Conservation (phyloP, 1,284 basidiomycete genomes). For the Ustilago hordei region DNA sequence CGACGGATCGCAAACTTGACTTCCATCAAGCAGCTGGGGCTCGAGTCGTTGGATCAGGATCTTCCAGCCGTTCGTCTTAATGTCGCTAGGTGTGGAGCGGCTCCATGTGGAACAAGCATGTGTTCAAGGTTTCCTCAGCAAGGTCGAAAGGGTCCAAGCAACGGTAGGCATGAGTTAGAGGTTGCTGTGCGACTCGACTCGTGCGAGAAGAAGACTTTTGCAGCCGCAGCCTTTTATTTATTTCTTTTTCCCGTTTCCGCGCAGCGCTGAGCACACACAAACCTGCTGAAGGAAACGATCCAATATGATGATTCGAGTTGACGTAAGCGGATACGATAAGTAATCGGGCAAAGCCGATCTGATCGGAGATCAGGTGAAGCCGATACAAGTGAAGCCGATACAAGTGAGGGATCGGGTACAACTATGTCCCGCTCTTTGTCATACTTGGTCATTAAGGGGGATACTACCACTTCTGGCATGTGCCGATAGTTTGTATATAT, state of each 20-base stretch:
- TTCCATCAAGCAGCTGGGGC: background rate
- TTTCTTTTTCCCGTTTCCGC: background rate
- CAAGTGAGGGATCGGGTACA: no score
- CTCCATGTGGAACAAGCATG: background rate
- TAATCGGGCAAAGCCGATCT: no score
- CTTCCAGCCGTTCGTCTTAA: background rate
- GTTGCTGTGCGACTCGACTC: constrained; percentile 7
- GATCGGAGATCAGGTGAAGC: no score
- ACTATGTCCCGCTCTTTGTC: no score
- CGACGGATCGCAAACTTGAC: background rate
- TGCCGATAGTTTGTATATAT: no score
- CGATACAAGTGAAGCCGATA: no score
- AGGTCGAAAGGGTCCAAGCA: constrained; percentile 12
- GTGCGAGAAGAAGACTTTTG: constrained; percentile 18
- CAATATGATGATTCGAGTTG: no score
- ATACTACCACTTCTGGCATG: no score
- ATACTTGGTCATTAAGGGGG: no score
- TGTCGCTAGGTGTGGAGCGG: background rate
- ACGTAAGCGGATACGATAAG: no score
- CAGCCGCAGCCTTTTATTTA: constrained; percentile 23
- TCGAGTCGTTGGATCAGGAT: background rate
- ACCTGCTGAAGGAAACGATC: no score
- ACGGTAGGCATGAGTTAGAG: constrained; percentile 5
- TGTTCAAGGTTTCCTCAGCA: background rate
- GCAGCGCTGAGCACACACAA: background rate